Percentiles rank a stretch among this genome's conserved stretches.
phyloP scores from a whole-genome alignment of 2,329 filamentous ascomycete genomes.

The Alternaria arbusti region DNA sequence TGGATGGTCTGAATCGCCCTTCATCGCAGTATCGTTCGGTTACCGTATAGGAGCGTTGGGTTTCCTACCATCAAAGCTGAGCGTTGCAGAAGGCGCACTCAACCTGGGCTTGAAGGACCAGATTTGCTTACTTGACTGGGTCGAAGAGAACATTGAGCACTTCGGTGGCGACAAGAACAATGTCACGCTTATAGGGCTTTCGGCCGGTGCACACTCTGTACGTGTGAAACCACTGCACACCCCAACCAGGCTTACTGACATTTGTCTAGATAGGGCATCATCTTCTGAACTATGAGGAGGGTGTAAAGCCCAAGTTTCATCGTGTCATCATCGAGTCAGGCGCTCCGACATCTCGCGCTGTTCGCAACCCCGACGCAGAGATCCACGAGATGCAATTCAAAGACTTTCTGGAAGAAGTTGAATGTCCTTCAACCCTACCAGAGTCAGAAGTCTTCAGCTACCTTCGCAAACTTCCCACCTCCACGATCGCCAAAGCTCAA shows the following conservation, averaged over 20 bases:
- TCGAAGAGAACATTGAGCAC: slow-evolving; percentile 46
- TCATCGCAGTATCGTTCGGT: slow-evolving; percentile 59
- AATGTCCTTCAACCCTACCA: slow-evolving; percentile 35
- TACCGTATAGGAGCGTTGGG: slow-evolving; percentile 27
- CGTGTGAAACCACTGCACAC: not conserved
- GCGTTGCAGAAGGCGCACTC: slow-evolving; percentile 41
- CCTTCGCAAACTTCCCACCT: slow-evolving; percentile 50
- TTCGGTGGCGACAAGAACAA: slow-evolving; percentile 37
- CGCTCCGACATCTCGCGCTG: slow-evolving; percentile 55
- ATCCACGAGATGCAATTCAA: slow-evolving; percentile 56
- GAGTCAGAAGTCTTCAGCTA: slow-evolving; percentile 49
- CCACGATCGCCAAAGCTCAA: slow-evolving; percentile 49
- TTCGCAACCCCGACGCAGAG: slow-evolving; percentile 48
- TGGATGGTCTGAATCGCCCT: slow-evolving; percentile 56
- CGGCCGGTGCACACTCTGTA: slow-evolving; percentile 31
- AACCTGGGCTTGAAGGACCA: slow-evolving; percentile 32
- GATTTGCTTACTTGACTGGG: slow-evolving; percentile 52
- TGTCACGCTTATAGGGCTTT: slow-evolving; percentile 30
- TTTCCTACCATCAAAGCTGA: slow-evolving; percentile 15
- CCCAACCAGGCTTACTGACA: not conserved
- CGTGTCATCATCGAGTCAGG: slow-evolving; percentile 57
- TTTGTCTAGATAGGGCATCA: slow-evolving; percentile 66
- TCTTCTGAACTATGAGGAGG: slow-evolving; percentile 57
- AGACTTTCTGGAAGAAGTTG: slow-evolving; percentile 49
- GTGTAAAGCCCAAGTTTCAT: slow-evolving; percentile 50